Conservation (phyloP, 2,329 filamentous ascomycete genomes). For the Monascus ruber region DNA sequence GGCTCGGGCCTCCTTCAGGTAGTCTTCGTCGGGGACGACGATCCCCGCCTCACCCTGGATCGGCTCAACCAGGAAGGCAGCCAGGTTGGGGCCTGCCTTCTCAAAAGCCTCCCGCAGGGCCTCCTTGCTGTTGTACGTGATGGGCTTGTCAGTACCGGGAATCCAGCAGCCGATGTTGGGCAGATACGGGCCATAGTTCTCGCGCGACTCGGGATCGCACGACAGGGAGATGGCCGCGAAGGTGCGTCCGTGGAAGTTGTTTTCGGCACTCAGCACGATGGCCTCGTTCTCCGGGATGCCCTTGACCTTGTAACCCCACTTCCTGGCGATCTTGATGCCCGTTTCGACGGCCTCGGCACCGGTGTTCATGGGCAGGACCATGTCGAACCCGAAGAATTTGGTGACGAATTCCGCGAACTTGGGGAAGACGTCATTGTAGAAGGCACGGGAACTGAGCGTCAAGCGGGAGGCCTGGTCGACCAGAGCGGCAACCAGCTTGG, state of each 20-base stretch:
- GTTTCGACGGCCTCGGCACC: conserved; percentile 95
- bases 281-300: conserved; percentile 75
- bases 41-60: conserved; percentile 98
- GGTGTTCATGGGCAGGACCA: conserved; percentile 97
- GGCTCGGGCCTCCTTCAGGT: conserved; percentile 65
- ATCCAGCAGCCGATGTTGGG: conserved; percentile 70
- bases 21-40: conserved; percentile 83
- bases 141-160: conserved; percentile 64
- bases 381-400: conserved; percentile 83
- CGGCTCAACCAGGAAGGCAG: conserved; percentile 88
- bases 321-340: conserved; percentile 86
- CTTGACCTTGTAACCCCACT: conserved; percentile 98
- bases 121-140: conserved; percentile 75
- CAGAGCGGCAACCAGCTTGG: conserved; percentile 82
- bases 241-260: conserved; percentile 95
- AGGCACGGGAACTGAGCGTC: conserved; percentile 86
- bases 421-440: conserved; percentile 97
- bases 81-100: conserved; percentile 70
- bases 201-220: conserved; percentile 85
- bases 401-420: conserved; percentile 90
- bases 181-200: conserved; percentile 94
- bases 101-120: conserved; percentile 72
- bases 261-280: conserved; percentile 67
- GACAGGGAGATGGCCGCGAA: conserved; percentile 95
- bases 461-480: conserved; percentile 79